Base-by-base conservation (phyloP, 306 rosid genomes). In the Datisca glomerata region DNA sequence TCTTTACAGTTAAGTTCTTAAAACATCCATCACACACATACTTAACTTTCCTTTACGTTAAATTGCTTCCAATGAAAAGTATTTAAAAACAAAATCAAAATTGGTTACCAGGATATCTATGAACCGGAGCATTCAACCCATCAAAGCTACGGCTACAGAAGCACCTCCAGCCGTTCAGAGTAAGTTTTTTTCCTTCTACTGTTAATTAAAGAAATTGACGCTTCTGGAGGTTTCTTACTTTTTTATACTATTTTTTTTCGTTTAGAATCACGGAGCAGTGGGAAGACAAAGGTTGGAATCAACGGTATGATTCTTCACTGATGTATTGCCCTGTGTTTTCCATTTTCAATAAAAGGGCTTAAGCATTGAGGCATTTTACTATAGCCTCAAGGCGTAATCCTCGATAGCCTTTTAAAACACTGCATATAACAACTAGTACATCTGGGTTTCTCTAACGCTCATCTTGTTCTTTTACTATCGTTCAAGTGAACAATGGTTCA, bases 81-180 rank as follows among this genome's bases (percentile, higher is more conserved):
- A n/a, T 12, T 49, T 34, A 16, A 61, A 8, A 45, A 43, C 37
- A 15, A 21, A 33, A 32, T 28, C 7, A 35, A 38, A 45, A 8
- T 21, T 16, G 12, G 15, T 50, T 25, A 38, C 45, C 68, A 84
- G 98, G 73, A 60, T 41, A 46, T 45, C 67, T 49, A 51, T 33
- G 36, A 61, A 41, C 38, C 39, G 68, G 38, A 55, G 66, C 18
- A 36, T 83, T 12, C 78, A 57, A 49, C 91, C 93, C 12, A 69
- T 89, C 56, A 72, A 73, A 47, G 95, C 98, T 23, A 89, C 95
- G 1, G 98, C 98, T 41, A 89, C 98, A 1, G 98, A 84, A 70
- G 23, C 59, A 36, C 98, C 95, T 32, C 93, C 84, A 17, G 70
- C 91, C 1, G 54, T 76, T 22, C 77, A 60, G 53, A 64, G 98